phyloP scores from a whole-genome alignment of 805 yeast species.

The Torulaspora franciscae region DNA sequence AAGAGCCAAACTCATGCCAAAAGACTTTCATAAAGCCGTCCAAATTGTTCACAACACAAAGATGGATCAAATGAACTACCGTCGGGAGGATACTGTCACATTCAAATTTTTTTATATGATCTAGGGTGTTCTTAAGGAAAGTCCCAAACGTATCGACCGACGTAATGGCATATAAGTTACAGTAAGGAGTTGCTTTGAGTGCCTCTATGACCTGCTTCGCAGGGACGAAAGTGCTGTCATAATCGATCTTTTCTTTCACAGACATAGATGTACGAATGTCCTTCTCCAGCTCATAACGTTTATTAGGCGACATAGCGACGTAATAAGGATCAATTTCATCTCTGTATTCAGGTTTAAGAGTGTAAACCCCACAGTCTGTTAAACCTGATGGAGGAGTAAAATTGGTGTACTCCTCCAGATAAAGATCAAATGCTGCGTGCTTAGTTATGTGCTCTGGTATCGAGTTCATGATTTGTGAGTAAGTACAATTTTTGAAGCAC shows the following conservation, averaged over 20 bases:
- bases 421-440: constrained; percentile 68
- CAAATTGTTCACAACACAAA: constrained; percentile 46
- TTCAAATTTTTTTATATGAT: constrained; percentile 36
- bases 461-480: constrained; percentile 59
- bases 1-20: constrained; percentile 36
- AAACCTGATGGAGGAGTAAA: constrained; percentile 57
- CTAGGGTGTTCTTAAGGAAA: constrained; percentile 48
- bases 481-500: constrained; percentile 70
- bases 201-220: constrained; percentile 43
- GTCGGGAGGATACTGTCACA: constrained; percentile 58
- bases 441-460: constrained; percentile 72
- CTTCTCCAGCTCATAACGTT: constrained; percentile 76
- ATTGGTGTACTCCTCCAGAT: constrained; percentile 52
- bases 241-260: constrained; percentile 36
- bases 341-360: constrained; percentile 53
- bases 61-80: constrained; percentile 62
- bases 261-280: constrained; percentile 50
- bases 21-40: constrained; percentile 35
- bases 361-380: constrained; percentile 58
- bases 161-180: constrained; percentile 47
- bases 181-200: constrained; percentile 40
- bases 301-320: constrained; percentile 69
- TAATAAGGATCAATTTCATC: constrained; percentile 74
- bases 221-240: constrained; percentile 49
- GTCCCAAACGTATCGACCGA: constrained; percentile 49